These are phyloP conservation scores for Letharia lupina DNA, from an alignment of 495 filamentous ascomycete species.

Conservation along the genomic window DNA sequence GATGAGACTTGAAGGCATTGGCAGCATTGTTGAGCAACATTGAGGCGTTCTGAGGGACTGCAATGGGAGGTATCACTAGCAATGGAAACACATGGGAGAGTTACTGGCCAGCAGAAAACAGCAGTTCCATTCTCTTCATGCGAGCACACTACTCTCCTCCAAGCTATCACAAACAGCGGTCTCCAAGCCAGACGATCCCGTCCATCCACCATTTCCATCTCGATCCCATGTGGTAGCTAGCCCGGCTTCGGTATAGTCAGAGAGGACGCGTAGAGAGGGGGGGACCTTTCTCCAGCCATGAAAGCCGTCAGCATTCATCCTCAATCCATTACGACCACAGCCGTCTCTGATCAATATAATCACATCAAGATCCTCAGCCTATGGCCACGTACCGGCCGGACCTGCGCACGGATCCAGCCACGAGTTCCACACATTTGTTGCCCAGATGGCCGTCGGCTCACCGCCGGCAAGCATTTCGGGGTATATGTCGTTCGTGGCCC, in stretches of 20 bases:
- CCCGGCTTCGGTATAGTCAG: not conserved
- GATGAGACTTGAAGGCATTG: not conserved
- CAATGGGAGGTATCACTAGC: not conserved
- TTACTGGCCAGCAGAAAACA: not conserved
- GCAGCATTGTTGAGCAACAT: not conserved
- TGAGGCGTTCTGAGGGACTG: too few relatives aligned
- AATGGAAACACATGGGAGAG: not conserved
- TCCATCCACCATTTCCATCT: not conserved
- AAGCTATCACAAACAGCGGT: not conserved
- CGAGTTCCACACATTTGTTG: not conserved
- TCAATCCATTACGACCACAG: not conserved
- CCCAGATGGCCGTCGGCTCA: not conserved
- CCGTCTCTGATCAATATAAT: too few relatives aligned
- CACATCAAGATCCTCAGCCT: not conserved
- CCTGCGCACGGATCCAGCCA: not conserved
- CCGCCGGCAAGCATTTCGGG: not conserved
- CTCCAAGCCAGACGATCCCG: not conserved
- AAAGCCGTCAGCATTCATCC: not conserved
- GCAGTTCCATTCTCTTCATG: not conserved
- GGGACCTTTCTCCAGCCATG: too few relatives aligned
- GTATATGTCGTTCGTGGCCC: not conserved
- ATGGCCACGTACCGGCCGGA: not conserved
- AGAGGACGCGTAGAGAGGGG: too few relatives aligned
- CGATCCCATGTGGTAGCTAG: not conserved
- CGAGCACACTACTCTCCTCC: not conserved